These are phyloP conservation scores for Termitomyces sp. DNA, from an alignment of 768 basidiomycete genomes.

Conservation along the genomic window DNA sequence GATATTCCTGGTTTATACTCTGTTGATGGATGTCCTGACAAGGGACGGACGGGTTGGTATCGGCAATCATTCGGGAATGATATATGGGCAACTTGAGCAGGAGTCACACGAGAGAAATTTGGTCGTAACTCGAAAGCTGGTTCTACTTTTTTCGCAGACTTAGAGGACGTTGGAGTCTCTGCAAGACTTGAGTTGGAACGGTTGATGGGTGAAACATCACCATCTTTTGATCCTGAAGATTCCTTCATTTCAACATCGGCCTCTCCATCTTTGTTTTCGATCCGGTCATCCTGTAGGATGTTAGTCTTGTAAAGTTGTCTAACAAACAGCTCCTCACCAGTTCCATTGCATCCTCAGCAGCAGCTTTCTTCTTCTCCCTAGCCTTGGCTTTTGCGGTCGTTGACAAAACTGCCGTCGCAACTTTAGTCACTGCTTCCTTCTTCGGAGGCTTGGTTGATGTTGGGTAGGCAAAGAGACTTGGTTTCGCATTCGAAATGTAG, in stretches of 20 bases:
- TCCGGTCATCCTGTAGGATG: slow-evolving; percentile 47
- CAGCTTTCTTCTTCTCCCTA: slow-evolving; percentile 89
- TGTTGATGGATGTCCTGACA: slow-evolving; percentile 46
- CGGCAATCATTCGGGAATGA: slow-evolving; percentile 75
- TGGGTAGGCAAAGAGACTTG: slow-evolving; percentile 92
- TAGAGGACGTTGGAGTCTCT: slow-evolving; percentile 35
- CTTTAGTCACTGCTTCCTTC: slow-evolving; percentile 89
- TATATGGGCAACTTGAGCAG: slow-evolving; percentile 82
- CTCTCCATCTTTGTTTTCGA: slow-evolving; percentile 46
- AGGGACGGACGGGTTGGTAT: slow-evolving; percentile 86
- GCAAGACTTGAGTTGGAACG: slow-evolving; percentile 49
- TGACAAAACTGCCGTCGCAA: slow-evolving; percentile 91
- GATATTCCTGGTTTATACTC: slow-evolving; percentile 30
- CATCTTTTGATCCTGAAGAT: slow-evolving; percentile 36
- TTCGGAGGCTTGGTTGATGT: slow-evolving; percentile 81
- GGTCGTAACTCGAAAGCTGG: slow-evolving; percentile 69
- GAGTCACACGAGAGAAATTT: slow-evolving; percentile 92
- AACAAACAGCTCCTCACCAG: slow-evolving; percentile 43
- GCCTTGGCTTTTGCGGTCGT: slow-evolving; percentile 98
- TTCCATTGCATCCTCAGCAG: slow-evolving; percentile 81
- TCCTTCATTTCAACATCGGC: slow-evolving; percentile 81
- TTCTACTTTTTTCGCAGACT: slow-evolving; percentile 65
- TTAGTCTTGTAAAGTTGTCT: slow-evolving; percentile 9
- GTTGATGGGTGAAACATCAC: slow-evolving; percentile 55
- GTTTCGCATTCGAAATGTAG: slow-evolving; percentile 84